Base-by-base conservation (phyloP, 192 early-diverging fungal genomes). In the Backusella psychrophila region DNA sequence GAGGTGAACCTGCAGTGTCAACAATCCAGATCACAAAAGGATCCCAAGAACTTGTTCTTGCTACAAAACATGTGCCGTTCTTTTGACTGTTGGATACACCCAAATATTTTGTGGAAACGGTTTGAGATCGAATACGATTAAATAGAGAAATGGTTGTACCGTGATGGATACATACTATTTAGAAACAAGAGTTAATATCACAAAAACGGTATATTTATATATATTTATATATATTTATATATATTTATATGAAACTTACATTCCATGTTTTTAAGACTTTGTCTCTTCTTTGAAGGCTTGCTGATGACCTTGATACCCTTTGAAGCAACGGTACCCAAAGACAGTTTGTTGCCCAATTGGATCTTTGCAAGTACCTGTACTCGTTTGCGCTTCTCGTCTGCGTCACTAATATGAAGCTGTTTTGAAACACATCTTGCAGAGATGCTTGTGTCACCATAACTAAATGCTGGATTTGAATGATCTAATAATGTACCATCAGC, bases 281-380 rank as follows among this genome's bases (percentile, higher is more conserved):
- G 93, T 42, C 93, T 88, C 85, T 96, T 96, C 83, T 95, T 96
- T 52, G 91, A 93, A 8, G 96, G 96, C 81, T 98, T 98, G 73
- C 91, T 93, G 56, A 98, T 96, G 15, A 96, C 93, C 73, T 94
- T 94, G 75, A 98, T 92, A 14, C 93, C 90, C 42, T 88, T 88
- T 66, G 93, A 93, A 41, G 90, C 85, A 80, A 96, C 90, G 26
- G 89, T 90, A 38, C 91, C 90, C 19, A 93, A 76, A 66, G 87
- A 75, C 9, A 90, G 70, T 65, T 88, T 90, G 19, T 88, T 84
- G 12, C 89, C 89, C 49, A 91, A 86, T 73, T 91, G 88, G 75
- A 95, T 83, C 23, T 93, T 89, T 39, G 93, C 92, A 29, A 90
- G 77, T 11, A 93, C 92, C 36, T 93, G 86, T 0, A 95, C 93